Evolutionary conservation across 2,329 filamentous ascomycete genomes (phyloP).

Genomic region (Trichoderma sp.): DNA sequence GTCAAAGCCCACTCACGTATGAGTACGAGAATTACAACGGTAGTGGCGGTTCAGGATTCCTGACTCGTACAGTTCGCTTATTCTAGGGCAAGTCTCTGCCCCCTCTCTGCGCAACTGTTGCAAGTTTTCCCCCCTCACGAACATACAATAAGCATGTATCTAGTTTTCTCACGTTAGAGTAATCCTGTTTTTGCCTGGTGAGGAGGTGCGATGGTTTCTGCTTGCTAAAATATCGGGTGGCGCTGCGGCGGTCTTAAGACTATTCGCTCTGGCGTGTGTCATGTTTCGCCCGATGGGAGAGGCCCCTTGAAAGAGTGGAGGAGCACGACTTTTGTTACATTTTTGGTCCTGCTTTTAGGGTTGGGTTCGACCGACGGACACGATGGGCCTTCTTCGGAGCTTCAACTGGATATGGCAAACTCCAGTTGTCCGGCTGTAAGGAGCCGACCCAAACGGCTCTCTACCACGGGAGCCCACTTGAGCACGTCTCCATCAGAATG

Average conservation of each 20-base stretch:
- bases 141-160: neutral
- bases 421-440: neutral
- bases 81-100: neutral
- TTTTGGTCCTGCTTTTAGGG: neutral
- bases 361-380: neutral
- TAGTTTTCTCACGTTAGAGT: neutral
- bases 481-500: neutral
- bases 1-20: neutral
- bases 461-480: neutral
- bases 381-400: neutral
- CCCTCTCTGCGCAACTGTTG: neutral
- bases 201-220: neutral
- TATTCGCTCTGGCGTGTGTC: constrained; percentile 8
- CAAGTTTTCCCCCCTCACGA: neutral
- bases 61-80: constrained; percentile 8
- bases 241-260: neutral
- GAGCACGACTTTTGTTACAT: neutral
- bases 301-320: constrained; percentile 6
- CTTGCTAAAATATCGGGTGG: neutral
- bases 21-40: neutral
- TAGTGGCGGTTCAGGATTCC: neutral
- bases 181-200: neutral
- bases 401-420: neutral
- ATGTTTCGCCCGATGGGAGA: neutral
- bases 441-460: neutral